Base-by-base conservation (phyloP, 2,329 filamentous ascomycete genomes). In the Sporothrix protearum region DNA sequence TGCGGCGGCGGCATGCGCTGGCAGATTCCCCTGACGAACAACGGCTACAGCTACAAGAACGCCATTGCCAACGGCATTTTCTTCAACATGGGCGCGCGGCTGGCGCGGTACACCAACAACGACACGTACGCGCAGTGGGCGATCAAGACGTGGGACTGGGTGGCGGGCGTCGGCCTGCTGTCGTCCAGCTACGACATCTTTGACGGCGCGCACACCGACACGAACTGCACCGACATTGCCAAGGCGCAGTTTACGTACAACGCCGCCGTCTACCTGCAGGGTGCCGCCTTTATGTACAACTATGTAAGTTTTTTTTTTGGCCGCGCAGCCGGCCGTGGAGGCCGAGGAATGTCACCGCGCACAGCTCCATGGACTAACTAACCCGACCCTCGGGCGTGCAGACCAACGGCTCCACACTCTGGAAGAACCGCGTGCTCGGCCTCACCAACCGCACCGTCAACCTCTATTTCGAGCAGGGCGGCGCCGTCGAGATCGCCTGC, bases 11-110 rank as follows among this genome's bases (percentile, higher is more conserved):
- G 93, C 9, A 79, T 96, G 69, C 87, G 91, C 74, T 95, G 92
- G 92, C 93, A 97, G 81, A 93, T 97, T 67, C 95, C 92, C 78
- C 84, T 87, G 0, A 93, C 92, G 82, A 96, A 96, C 78, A 88
- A 86, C 55, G 94, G 93, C 16, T 97, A 91, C 79, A 83, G 87
- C 75, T 92, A 92, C 83, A 93, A 87, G 77, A 86, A 86, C 73
- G 80, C 82, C n/a, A 81, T 85, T 10, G 81, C 83, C 8, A 86
- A 85, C 73, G 84, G 81, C 16, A 82, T 82, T 73, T 85, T 86
- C 76, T 85, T 87, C 78, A 85, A 86, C 72, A 76, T 86, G 33
- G 83, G 82, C 19, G 84, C 90, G 4, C 86, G 90, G 2, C 83
- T 92, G 1, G 89, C 88, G 0, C 83, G 86, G 3, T 96, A 93